These are phyloP conservation scores for Paramecium caudatum DNA, from an alignment of 73 alveolate species.

Conservation along the genomic window DNA sequence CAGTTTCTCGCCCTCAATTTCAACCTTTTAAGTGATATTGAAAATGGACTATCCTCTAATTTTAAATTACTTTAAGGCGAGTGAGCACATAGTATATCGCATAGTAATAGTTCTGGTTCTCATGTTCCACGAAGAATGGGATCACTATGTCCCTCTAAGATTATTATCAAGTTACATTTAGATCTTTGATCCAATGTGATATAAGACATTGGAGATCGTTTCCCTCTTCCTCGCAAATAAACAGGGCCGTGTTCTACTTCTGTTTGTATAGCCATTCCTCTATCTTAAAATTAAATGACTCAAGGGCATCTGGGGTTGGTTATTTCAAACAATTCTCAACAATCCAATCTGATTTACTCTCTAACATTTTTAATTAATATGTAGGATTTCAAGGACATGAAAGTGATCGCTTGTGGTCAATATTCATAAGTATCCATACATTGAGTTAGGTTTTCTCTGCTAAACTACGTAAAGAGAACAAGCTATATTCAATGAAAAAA, in stretches of 20 bases:
- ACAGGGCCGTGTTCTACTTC: slow-evolving; percentile 3
- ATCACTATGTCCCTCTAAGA: slow-evolving; percentile 15
- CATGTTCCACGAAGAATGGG: slow-evolving; percentile 63
- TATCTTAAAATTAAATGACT: slow-evolving; percentile 19
- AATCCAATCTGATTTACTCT: slow-evolving; percentile 39
- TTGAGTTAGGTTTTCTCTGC: slow-evolving; percentile 28
- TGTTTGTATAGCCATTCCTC: slow-evolving; percentile 34
- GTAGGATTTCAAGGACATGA: slow-evolving; percentile 16
- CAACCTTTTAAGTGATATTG: slow-evolving; percentile 49
- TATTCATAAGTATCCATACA: not conserved
- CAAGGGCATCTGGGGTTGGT: slow-evolving; percentile 36
- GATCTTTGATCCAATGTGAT: slow-evolving; percentile 37
- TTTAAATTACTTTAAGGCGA: not conserved
- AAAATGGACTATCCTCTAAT: slow-evolving; percentile 4
- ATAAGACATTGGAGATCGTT: slow-evolving; percentile 17
- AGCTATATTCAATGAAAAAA: not conserved
- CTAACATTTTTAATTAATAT: not conserved
- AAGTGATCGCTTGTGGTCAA: slow-evolving; percentile 44
- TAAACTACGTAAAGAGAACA: slow-evolving; percentile 11
- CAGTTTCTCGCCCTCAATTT: slow-evolving; percentile 63
- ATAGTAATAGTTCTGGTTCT: slow-evolving; percentile 44
- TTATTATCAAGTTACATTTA: not conserved
- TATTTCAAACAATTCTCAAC: not conserved
- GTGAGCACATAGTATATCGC: slow-evolving; percentile 37
- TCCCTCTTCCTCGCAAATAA: slow-evolving; percentile 27